phyloP scores from a whole-genome alignment of 768 basidiomycete species.

The Panellus pusillus region DNA sequence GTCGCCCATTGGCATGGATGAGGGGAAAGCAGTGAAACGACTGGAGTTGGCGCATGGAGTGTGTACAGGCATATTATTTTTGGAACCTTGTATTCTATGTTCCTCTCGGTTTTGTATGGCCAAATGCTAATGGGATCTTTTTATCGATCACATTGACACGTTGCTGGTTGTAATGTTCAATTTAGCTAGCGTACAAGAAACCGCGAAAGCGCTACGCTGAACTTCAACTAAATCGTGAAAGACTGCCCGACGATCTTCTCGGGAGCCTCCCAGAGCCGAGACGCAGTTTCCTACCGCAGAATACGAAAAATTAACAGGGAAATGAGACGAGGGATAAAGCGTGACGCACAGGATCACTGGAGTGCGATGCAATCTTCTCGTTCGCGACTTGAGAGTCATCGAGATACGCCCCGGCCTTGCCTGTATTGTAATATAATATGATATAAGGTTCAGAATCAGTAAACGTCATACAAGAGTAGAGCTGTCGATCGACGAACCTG shows the following conservation, averaged over 20 bases:
- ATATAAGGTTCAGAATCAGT: too few relatives aligned
- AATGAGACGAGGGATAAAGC: not conserved
- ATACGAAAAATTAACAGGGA: not conserved
- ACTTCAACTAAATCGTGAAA: not conserved
- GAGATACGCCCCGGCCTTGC: constrained; percentile 1
- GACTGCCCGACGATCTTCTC: not conserved
- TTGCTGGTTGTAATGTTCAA: too few relatives aligned
- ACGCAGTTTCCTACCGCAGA: not conserved
- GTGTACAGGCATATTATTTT: too few relatives aligned
- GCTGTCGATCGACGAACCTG: not conserved
- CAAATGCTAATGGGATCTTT: too few relatives aligned
- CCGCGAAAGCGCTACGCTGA: not conserved
- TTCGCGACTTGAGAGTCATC: not conserved
- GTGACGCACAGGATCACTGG: not conserved
- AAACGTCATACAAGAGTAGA: too few relatives aligned
- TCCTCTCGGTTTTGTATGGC: too few relatives aligned
- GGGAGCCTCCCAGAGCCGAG: constrained; percentile 1
- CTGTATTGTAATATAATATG: not conserved
- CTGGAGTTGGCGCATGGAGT: too few relatives aligned
- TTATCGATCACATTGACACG: too few relatives aligned
- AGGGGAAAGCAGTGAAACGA: too few relatives aligned
- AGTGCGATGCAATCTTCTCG: not conserved
- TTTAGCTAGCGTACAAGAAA: not conserved
- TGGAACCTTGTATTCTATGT: too few relatives aligned
- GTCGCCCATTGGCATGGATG: too few relatives aligned